Conservation (phyloP, 108 stramenopile species). For the Parietichytrium sp. region DNA sequence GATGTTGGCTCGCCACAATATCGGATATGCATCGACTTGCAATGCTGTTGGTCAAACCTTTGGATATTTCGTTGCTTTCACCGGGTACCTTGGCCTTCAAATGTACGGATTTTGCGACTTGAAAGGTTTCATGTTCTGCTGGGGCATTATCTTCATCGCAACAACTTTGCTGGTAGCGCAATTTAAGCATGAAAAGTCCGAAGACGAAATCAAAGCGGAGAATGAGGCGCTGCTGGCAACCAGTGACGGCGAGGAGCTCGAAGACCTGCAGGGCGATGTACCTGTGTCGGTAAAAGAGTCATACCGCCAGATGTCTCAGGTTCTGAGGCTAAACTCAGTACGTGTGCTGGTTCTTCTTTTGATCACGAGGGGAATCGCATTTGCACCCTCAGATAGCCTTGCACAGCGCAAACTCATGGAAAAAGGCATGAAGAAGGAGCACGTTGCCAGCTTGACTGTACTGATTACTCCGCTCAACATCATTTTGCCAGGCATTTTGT, state of each 20-base stretch:
- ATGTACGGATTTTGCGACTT: conserved; percentile 84
- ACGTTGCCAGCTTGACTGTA: not conserved
- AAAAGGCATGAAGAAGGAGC: conserved; percentile 63
- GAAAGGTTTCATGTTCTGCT: conserved; percentile 80
- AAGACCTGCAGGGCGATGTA: not conserved
- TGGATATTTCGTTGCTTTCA: conserved; percentile 88
- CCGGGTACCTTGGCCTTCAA: conserved; percentile 92
- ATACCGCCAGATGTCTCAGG: conserved; percentile 76
- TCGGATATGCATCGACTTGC: conserved; percentile 88
- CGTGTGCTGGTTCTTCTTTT: conserved; percentile 75
- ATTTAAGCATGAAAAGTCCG: conserved; percentile 75
- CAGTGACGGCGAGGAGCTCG: not conserved
- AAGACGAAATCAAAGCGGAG: conserved; percentile 66
- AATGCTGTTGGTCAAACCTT: conserved; percentile 96
- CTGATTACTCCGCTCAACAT: conserved; percentile 80
- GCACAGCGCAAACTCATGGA: conserved; percentile 60
- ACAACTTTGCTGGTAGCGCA: conserved; percentile 82
- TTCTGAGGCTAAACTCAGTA: conserved; percentile 82
- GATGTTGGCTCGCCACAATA: conserved; percentile 87
- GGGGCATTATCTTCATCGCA: conserved; percentile 85
- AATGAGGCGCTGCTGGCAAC: conserved; percentile 79
- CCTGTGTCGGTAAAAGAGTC: conserved; percentile 56
- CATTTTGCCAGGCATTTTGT: conserved; percentile 63
- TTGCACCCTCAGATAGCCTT: conserved; percentile 60
- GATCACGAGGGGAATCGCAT: conserved; percentile 64